phyloP scores from a whole-genome alignment of 176 grass and related monocot genomes.

The Aegilops tauschii region DNA sequence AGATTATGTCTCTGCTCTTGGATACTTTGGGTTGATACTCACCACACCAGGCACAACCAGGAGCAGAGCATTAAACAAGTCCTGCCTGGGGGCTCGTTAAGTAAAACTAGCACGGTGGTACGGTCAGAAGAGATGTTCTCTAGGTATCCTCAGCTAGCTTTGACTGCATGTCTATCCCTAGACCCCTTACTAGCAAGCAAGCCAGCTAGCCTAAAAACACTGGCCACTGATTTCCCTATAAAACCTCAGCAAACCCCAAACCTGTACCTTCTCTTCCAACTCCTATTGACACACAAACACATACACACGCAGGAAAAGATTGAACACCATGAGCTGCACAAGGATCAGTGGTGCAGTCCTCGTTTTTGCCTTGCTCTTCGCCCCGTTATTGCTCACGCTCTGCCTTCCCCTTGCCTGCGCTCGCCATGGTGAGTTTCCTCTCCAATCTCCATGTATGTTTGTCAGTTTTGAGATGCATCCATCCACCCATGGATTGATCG shows the following conservation, averaged over 20 bases:
- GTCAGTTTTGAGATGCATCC: no score
- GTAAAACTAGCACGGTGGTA: slow-evolving; percentile 28
- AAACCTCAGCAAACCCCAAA: background rate
- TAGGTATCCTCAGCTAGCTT: slow-evolving; percentile 25
- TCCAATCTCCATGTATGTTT: background rate
- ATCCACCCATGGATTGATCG: no score
- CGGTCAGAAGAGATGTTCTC: slow-evolving; percentile 38
- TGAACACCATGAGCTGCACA: slow-evolving; percentile 2
- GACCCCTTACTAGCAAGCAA: background rate
- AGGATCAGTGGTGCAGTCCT: background rate
- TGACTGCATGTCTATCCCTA: slow-evolving; percentile 30
- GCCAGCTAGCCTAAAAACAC: background rate
- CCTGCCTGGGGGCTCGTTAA: slow-evolving; percentile 44
- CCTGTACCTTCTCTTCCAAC: background rate
- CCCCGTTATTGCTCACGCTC: slow-evolving; percentile 5
- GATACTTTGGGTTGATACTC: slow-evolving; percentile 37
- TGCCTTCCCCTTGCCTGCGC: slow-evolving; percentile 4
- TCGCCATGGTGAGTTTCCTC: slow-evolving; percentile 41
- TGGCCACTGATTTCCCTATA: slow-evolving; percentile 23
- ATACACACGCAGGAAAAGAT: background rate
- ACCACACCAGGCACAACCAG: slow-evolving; percentile 16
- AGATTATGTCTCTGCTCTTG: background rate
- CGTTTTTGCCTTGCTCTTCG: background rate
- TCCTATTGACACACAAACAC: background rate
- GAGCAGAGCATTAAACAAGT: slow-evolving; percentile 33